Percentiles rank a stretch among this genome's conserved stretches.
Conservation (phyloP, 2,329 filamentous ascomycete genomes). For the Fusarium virguliforme region DNA sequence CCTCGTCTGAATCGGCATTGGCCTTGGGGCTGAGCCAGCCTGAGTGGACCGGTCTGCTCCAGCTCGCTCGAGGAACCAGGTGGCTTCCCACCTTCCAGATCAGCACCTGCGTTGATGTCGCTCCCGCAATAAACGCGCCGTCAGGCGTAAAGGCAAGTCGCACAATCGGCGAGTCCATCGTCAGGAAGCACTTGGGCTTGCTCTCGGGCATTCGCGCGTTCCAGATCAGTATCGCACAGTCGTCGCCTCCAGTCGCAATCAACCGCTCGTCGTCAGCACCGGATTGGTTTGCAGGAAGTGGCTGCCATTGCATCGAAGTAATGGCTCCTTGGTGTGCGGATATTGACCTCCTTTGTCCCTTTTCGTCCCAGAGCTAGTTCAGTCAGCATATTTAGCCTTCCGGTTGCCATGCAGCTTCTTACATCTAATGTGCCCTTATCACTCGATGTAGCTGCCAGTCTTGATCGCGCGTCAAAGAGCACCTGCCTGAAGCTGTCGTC, state of each 20-base stretch:
- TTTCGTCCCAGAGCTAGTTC: slow-evolving; percentile 69
- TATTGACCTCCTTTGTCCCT: slow-evolving; percentile 69
- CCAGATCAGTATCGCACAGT: slow-evolving; percentile 75
- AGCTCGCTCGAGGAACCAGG: slow-evolving; percentile 72
- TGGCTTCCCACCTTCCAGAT: slow-evolving; percentile 77
- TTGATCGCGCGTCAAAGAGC: slow-evolving; percentile 69
- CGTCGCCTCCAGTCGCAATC: slow-evolving; percentile 74
- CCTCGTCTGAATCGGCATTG: slow-evolving; percentile 69
- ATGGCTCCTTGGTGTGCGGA: slow-evolving; percentile 73
- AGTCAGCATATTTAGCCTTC: slow-evolving; percentile 37
- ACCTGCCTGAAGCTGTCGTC: slow-evolving; percentile 71
- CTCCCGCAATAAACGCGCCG: slow-evolving; percentile 74
- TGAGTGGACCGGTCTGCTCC: slow-evolving; percentile 69
- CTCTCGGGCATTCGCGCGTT: slow-evolving; percentile 70
- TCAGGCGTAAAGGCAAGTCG: slow-evolving; percentile 75
- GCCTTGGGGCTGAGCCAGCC: slow-evolving; percentile 73
- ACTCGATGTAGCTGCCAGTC: slow-evolving; percentile 71
- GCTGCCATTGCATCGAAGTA: slow-evolving; percentile 74
- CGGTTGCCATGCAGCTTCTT: slow-evolving; percentile 53
- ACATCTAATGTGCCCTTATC: slow-evolving; percentile 75
- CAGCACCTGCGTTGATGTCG: slow-evolving; percentile 71
- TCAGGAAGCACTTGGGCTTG: slow-evolving; percentile 73
- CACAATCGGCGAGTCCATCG: slow-evolving; percentile 72
- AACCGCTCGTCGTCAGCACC: slow-evolving; percentile 67
- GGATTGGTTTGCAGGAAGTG: slow-evolving; percentile 59